Percentiles rank a stretch among this genome's conserved stretches.
Evolutionary conservation across 495 filamentous ascomycete species (phyloP).

Genomic region (Penicillium malachiteum): DNA sequence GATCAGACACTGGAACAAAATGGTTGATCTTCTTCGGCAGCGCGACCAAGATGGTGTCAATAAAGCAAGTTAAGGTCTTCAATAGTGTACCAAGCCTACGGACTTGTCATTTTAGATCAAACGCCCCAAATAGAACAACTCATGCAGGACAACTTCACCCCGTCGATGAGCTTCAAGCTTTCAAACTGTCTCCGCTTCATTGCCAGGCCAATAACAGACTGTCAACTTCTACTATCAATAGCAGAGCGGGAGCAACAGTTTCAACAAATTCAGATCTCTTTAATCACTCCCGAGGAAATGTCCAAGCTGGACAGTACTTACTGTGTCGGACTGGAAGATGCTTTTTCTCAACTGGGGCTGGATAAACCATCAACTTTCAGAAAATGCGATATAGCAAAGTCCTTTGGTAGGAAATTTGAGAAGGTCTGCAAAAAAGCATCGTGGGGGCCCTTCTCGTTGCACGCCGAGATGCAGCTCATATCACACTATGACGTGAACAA

Average conservation of each 20-base stretch:
- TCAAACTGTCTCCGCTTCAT: slow-evolving; percentile 2
- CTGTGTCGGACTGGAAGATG: neutral
- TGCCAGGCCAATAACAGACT: slow-evolving; percentile 4
- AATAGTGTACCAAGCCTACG: neutral
- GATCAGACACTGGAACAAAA: neutral
- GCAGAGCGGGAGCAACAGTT: slow-evolving; percentile 4
- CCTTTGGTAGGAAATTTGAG: neutral
- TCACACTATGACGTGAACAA: neutral
- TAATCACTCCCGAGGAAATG: neutral
- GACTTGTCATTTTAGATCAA: neutral
- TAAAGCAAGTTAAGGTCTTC: neutral
- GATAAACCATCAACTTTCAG: neutral
- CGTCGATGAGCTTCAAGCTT: neutral
- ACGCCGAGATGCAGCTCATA: slow-evolving; percentile 7
- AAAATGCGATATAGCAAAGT: neutral
- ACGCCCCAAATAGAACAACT: neutral
- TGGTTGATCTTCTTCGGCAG: neutral
- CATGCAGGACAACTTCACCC: neutral
- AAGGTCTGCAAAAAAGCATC: neutral
- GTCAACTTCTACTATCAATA: slow-evolving; percentile 3
- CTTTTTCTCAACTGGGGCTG: neutral
- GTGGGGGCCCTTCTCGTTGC: neutral
- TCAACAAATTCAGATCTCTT: neutral
- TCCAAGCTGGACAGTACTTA: neutral
- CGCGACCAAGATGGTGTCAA: neutral